Base-by-base conservation (phyloP, 2,329 filamentous ascomycete genomes). In the Diaporthe nobilis region DNA sequence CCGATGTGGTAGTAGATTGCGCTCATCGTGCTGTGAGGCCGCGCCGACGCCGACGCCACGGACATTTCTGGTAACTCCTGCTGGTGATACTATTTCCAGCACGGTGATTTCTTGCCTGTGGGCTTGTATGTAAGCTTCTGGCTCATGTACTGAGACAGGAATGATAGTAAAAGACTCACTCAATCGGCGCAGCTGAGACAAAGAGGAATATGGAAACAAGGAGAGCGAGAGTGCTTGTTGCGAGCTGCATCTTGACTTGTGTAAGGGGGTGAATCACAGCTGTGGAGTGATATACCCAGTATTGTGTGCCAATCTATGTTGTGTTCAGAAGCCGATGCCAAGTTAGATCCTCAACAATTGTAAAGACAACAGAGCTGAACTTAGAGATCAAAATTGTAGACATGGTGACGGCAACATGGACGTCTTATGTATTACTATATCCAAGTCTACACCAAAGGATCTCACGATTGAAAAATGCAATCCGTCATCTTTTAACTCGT, bases 61-160 rank as follows among this genome's bases (percentile, higher is more conserved):
- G 55, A 31, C 31, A 2, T 37, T 28, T 28, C 28, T 22, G 8
- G 31, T 8, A 12, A 58, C 31, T 37, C 17, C 9, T 58, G 10
- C 55, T 37, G 55, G 55, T 22, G 25, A 58, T 58, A 20, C 28
- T 22, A 2, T 58, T 58, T 37, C 55, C 31, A 58, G 17, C 8
- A 31, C 31, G 55, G 55, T 3, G 5, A 58, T 3, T 9, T 12
- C 37, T 58, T 22, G 55, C 55, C 55, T 58, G 55, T 58, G 55
- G 55, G 55, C 17, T 37, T 58, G 17, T 58, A 28, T 57, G 31
- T 58, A 58, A 58, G 55, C 55, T 58, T 58, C 55, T 37, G 31
- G 55, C 17, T 58, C 55, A 58, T 37, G 10, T 37, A 31, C 55
- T 37, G 55, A 58, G 55, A 58, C 31, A 58, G 31, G 55, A 20